Evolutionary conservation across 495 filamentous ascomycete genomes (phyloP).

Genomic region (Margaritispora aquatica): DNA sequence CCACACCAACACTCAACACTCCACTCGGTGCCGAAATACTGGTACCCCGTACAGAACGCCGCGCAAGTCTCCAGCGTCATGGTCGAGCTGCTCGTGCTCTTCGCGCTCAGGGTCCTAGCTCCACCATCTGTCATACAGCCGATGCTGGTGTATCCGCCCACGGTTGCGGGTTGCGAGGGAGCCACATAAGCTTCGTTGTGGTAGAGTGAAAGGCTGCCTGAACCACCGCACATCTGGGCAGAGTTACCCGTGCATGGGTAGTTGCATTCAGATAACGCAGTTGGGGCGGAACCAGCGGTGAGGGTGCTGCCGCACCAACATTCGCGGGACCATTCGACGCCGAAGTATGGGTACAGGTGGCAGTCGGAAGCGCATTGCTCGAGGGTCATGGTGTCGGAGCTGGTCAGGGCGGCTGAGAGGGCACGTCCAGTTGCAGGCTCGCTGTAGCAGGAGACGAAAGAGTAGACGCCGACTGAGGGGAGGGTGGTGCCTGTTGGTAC

Average conservation of each 20-base stretch:
- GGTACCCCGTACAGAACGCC: slow-evolving; percentile 22
- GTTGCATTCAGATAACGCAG: slow-evolving; percentile 10
- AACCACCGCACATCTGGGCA: slow-evolving; percentile 15
- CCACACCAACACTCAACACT: slow-evolving; percentile 33
- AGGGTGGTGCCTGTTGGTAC: neutral
- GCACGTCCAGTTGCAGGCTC: slow-evolving; percentile 15
- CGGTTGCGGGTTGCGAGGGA: neutral
- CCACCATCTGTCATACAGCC: slow-evolving; percentile 4
- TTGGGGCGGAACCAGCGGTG: slow-evolving; percentile 12
- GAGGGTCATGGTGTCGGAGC: slow-evolving; percentile 13
- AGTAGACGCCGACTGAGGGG: slow-evolving; percentile 13
- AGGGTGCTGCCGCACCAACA: slow-evolving; percentile 21
- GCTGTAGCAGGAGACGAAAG: slow-evolving; percentile 12
- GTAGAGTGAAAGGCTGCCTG: slow-evolving; percentile 13
- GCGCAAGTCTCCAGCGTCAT: slow-evolving; percentile 27
- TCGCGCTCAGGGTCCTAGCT: neutral
- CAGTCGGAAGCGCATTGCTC: slow-evolving; percentile 14
- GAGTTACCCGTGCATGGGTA: slow-evolving; percentile 12
- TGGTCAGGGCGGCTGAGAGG: slow-evolving; percentile 3
- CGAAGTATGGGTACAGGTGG: slow-evolving; percentile 9
- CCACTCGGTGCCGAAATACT: slow-evolving; percentile 31
- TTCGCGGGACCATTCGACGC: slow-evolving; percentile 12
- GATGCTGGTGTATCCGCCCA: neutral
- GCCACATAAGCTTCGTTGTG: slow-evolving; percentile 24
- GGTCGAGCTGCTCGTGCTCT: neutral